Evolutionary conservation across 257 asterid species (phyloP), one percentile per base, ranked within the genome.

Genomic region (Forsythia viridissima): DNA sequence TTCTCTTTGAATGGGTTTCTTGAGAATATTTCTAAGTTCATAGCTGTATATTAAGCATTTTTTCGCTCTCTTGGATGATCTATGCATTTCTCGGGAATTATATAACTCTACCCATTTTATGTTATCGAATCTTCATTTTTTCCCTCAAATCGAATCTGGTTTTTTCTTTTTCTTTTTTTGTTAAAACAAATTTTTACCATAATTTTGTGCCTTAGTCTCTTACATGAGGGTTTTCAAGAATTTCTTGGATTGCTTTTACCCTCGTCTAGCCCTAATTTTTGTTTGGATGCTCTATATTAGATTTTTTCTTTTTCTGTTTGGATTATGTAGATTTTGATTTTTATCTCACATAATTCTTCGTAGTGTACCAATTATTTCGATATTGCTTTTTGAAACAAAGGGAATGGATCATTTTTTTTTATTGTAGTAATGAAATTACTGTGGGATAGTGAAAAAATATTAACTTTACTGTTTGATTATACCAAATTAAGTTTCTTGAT

Each of bases 31-130:
- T 39, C n/a, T 46, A 38, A 72, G 30, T 44, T 80, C 77, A 52
- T 70, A 74, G 81, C 82, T 80, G 77, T 76, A 74, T n/a, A 5
- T 24, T 44, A 5, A 46, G 6, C 55, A 46, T 46, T 70, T 74
- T 37, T 72, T 24, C 24, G 72, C 87, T 83, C 73, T 73, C 76
- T 83, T 83, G 82, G 84, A 74, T 85, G 89, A 85, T 87, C 84
- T 83, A 46, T 24, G 38, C 84, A 79, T 77, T 77, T 85, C 78
- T 83, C 75, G 82, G 59, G 70, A 74, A 13, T 48, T 76, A 65
- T 70, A 39, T 75, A 78, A 77, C 77, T 81, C 71, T 74, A 55
- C 76, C 84, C 70, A 18, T 72, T 57, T 80, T 65, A 36, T 82
- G 72, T 79, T 85, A 65, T 72, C 24, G 43, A 73, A 65, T 77